Evolutionary conservation across 2,329 filamentous ascomycete species (phyloP).

Genomic region (Sporothrix humicola): DNA sequence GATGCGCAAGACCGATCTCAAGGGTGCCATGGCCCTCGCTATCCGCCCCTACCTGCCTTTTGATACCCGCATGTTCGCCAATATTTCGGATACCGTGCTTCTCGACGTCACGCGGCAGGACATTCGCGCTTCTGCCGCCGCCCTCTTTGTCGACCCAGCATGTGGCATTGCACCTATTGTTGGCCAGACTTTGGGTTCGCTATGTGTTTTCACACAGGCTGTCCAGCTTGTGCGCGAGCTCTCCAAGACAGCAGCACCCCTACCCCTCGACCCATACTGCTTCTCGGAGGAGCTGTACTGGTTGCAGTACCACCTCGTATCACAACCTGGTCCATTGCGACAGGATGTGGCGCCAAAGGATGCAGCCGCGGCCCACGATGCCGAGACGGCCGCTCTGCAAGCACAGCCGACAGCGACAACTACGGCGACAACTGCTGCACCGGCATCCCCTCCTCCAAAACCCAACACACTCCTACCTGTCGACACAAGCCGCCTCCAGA

Average conservation of each 20-base stretch:
- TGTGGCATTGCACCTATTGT: conserved; percentile 40
- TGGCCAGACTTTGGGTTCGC: conserved; percentile 40
- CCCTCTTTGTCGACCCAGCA: conserved; percentile 38
- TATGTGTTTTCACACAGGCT: conserved; percentile 42
- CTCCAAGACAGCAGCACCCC: conserved; percentile 28
- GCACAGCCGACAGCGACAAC: background rate
- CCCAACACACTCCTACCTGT: conserved; percentile 35
- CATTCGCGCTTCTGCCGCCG: conserved; percentile 35
- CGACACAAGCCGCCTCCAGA: conserved; percentile 35
- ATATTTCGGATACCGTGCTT: conserved; percentile 40
- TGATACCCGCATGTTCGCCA: conserved; percentile 38
- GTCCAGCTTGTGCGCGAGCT: conserved; percentile 39
- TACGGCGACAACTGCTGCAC: background rate
- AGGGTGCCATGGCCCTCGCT: conserved; percentile 45
- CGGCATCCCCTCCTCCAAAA: background rate
- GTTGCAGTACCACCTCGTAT: conserved; percentile 43
- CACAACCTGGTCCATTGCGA: conserved; percentile 42
- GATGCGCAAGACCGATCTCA: conserved; percentile 45
- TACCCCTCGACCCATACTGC: conserved; percentile 42
- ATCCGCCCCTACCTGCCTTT: conserved; percentile 45
- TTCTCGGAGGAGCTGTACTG: conserved; percentile 46
- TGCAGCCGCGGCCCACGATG: background rate
- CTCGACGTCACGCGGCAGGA: conserved; percentile 35
- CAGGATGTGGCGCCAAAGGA: conserved; percentile 30
- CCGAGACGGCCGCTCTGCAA: conserved; percentile 23